Evolutionary conservation across 169 alveolate species (phyloP).

Genomic region (Eimeria falciformis): DNA sequence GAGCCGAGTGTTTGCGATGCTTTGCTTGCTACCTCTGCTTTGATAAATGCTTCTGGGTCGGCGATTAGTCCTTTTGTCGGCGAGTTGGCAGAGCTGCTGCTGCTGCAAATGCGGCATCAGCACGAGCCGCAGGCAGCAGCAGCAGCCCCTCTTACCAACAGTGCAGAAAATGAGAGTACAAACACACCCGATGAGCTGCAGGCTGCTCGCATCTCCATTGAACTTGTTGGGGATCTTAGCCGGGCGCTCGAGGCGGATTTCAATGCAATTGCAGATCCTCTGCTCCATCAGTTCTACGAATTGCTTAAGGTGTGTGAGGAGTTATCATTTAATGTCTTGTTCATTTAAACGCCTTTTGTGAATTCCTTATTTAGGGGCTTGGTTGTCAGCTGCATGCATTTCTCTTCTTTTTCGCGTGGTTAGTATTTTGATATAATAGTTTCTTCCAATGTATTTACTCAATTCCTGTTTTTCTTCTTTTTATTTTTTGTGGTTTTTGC

Average conservation of each 20-base stretch:
- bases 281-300: conserved; percentile 69
- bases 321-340: too few relatives aligned
- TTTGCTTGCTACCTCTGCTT: conserved; percentile 87
- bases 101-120: conserved; percentile 62
- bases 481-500: conserved; percentile 38
- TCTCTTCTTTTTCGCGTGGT: too few relatives aligned
- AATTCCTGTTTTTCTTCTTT: not conserved
- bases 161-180: conserved; percentile 22
- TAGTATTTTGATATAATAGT: too few relatives aligned
- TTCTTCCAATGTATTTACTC: too few relatives aligned
- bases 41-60: conserved; percentile 82
- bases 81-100: conserved; percentile 70
- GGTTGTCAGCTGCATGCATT: too few relatives aligned
- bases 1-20: conserved; percentile 84
- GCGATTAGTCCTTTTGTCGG: conserved; percentile 70
- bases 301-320: conserved; percentile 75
- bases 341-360: too few relatives aligned
- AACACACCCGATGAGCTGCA: conserved; percentile 77
- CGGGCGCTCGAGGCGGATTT: conserved; percentile 85
- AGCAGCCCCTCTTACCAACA: conserved; percentile 65
- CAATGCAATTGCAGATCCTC: conserved; percentile 77
- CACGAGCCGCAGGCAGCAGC: conserved; percentile 61
- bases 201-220: conserved; percentile 86
- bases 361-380: too few relatives aligned
- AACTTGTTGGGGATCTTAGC: conserved; percentile 89